Evolutionary conservation across 495 filamentous ascomycete species (phyloP), one percentile per base, ranked within the genome.

Genomic region (Pseudomonodictys pantanalensis): DNA sequence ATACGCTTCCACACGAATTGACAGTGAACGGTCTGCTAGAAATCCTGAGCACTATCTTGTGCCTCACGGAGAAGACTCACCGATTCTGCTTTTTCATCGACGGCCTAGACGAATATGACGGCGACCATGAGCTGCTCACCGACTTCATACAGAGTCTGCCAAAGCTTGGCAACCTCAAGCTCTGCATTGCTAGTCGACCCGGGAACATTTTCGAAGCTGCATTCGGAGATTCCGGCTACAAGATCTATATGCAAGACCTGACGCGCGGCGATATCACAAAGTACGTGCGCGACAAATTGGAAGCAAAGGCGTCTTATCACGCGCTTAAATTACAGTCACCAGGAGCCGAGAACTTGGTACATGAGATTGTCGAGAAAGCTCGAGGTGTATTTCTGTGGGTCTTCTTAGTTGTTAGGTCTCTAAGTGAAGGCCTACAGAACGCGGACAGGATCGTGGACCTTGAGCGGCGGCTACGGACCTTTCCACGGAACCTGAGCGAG

Each of bases 71-170:
- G 8, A 35, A 7, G 7, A 35, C 32, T 15, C 7, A 7, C 8
- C 8, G 8, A 42, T 67, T 80, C 22, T 80, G 75, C 56, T 71
- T 81, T 33, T 76, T 62, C 42, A 56, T 62, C 12, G 58, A 62
- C 20, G 58, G 58, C 11, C 23, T 62, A 0, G 58, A 62, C 32
- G 58, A 62, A 20, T 56, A 56, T 28, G 58, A 62, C 10, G 51
- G 42, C 20, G 2, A 23, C 25, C 20, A 68, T 45, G n/a, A 9
- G 18, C 60, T 68, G 2, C 32, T 17, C 3, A 38, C 38, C 12
- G 11, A 23, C 3, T 2, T 56, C 38, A 11, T 62, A 1, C 8
- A 62, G 2, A 25, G 15, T 10, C 41, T 55, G 5, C n/a, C 23
- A 29, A 30, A n/a, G 0, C 3, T 55, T 7, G 26, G 3, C 18